Percentiles rank a stretch among this genome's conserved stretches.
Conservation (phyloP, 176 grass and related monocot species). For the Carex pumila region DNA sequence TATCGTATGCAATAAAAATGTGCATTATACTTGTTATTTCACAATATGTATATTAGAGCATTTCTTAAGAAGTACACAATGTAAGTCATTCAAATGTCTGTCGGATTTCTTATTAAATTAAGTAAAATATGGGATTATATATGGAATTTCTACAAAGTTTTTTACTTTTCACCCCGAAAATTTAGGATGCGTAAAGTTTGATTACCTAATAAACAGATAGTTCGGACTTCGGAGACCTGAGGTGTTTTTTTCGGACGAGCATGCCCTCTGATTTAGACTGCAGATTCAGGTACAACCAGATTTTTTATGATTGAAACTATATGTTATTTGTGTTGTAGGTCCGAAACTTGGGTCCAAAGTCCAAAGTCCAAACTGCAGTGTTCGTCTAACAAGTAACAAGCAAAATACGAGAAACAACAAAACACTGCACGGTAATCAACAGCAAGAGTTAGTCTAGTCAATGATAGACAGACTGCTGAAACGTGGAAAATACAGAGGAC, state of each 20-base stretch:
- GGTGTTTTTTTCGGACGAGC: not conserved
- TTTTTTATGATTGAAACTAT: not conserved
- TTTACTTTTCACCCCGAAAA: too few relatives aligned
- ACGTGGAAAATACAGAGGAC: too few relatives aligned
- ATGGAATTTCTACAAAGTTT: not conserved
- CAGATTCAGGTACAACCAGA: not conserved
- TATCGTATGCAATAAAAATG: too few relatives aligned
- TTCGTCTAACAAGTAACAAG: too few relatives aligned
- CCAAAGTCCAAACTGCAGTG: too few relatives aligned
- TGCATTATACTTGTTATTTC: not conserved
- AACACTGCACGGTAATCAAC: too few relatives aligned
- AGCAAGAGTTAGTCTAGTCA: too few relatives aligned
- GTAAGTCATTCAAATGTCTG: not conserved
- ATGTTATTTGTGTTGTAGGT: not conserved
- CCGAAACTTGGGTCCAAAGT: too few relatives aligned
- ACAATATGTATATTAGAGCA: not conserved
- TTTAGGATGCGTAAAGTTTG: not conserved
- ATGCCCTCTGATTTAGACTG: not conserved
- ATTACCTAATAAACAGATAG: not conserved
- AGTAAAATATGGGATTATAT: not conserved
- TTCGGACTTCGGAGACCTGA: not conserved
- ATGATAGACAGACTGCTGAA: too few relatives aligned
- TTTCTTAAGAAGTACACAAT: not conserved
- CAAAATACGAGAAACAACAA: too few relatives aligned
- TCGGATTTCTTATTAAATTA: not conserved